A percentile compares a stretch with the other conserved stretches of the same genome.
These are phyloP conservation scores for Pseudogymnoascus sp. DNA, from an alignment of 2,329 filamentous ascomycete species.

Conservation along the genomic window DNA sequence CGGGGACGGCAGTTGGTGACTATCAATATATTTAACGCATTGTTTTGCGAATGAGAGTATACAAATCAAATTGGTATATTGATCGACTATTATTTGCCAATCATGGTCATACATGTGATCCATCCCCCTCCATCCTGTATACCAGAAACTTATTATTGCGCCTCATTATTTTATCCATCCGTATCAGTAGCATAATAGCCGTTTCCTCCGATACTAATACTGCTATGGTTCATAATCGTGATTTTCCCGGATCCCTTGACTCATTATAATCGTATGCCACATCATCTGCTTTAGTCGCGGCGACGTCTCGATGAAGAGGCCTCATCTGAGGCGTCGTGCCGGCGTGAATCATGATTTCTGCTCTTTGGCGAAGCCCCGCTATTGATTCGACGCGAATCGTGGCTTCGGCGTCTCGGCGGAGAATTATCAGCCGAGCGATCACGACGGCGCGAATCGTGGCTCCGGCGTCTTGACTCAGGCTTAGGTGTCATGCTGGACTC, in stretches of 20 bases:
- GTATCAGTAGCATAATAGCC: neutral
- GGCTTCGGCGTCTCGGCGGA: neutral
- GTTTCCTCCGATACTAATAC: neutral
- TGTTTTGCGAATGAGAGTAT: neutral
- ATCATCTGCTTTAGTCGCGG: neutral
- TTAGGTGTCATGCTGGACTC: neutral
- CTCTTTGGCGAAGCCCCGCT: neutral
- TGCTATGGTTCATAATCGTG: neutral
- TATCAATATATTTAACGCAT: neutral
- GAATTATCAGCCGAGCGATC: neutral
- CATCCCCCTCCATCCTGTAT: neutral
- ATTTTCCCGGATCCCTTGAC: neutral
- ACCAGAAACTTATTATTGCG: neutral
- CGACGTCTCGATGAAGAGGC: neutral
- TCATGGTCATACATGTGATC: slow-evolving; percentile 1
- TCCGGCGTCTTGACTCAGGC: neutral
- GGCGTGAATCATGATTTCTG: neutral
- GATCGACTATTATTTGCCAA: neutral
- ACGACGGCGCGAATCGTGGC: neutral
- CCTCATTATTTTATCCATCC: neutral
- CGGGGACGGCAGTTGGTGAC: neutral
- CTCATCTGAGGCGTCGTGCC: neutral
- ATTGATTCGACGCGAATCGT: neutral
- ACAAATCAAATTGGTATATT: slow-evolving; percentile 4
- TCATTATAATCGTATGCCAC: neutral